Percentiles rank a stretch among this genome's conserved stretches.
Conservation (phyloP, 805 yeast species). For the Teunomyces atbi region DNA sequence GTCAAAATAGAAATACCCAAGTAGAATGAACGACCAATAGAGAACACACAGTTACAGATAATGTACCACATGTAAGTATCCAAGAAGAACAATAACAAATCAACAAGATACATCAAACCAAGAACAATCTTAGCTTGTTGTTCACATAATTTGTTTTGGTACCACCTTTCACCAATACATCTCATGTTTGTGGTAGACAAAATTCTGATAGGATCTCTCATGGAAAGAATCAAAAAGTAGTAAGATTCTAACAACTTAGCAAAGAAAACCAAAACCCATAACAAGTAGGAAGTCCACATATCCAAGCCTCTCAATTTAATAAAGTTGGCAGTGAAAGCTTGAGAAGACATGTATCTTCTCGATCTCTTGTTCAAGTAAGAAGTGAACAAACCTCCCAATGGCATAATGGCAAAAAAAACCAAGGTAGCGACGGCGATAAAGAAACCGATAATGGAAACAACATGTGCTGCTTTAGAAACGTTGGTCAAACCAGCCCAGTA, state of each 20-base stretch:
- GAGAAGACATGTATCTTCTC: conserved; percentile 88
- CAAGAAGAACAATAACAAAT: conserved; percentile 91
- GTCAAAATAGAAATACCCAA: conserved; percentile 98
- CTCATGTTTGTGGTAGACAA: conserved; percentile 84
- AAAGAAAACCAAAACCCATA: conserved; percentile 86
- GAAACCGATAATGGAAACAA: conserved; percentile 83
- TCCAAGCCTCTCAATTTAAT: conserved; percentile 80
- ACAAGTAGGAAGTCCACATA: conserved; percentile 92
- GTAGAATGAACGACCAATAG: conserved; percentile 97
- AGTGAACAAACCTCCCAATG: conserved; percentile 93
- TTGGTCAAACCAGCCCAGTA: conserved; percentile 70
- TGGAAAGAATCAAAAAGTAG: conserved; percentile 80
- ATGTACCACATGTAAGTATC: conserved; percentile 99
- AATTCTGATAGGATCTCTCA: conserved; percentile 93
- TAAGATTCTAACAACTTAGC: conserved; percentile 92
- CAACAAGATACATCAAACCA: conserved; percentile 91
- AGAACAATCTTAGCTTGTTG: conserved; percentile 87
- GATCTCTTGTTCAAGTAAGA: conserved; percentile 84
- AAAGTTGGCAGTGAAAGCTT: conserved; percentile 92
- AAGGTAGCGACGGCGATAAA: conserved; percentile 83
- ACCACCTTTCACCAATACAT: conserved; percentile 95
- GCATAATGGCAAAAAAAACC: conserved; percentile 89
- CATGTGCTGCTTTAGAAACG: conserved; percentile 68
- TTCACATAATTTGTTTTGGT: conserved; percentile 67
- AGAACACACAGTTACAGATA: conserved; percentile 89